Evolutionary conservation across 805 yeast genomes (phyloP).

Genomic region (Yamadazyma takamatsuzukensis): DNA sequence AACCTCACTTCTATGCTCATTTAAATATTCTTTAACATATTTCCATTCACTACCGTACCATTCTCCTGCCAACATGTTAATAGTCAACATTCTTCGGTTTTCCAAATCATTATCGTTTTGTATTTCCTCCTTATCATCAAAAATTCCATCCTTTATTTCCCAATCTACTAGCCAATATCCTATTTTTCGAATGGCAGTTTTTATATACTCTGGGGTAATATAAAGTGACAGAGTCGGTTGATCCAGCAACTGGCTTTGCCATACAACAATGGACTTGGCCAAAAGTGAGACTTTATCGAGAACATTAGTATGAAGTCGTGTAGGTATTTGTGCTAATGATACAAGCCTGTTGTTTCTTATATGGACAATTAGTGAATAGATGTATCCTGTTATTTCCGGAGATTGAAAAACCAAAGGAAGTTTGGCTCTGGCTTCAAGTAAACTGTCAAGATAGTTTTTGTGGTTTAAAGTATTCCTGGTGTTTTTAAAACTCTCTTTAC

Average conservation of each 20-base stretch:
- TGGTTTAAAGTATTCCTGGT: background rate
- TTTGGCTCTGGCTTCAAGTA: background rate
- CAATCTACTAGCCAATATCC: conserved; percentile 45
- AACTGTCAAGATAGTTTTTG: background rate
- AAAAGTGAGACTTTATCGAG: conserved; percentile 27
- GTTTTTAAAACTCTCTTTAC: too few relatives aligned
- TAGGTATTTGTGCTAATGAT: conserved; percentile 33
- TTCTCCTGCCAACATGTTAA: conserved; percentile 36
- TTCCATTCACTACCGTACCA: conserved; percentile 44
- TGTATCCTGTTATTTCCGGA: conserved; percentile 34
- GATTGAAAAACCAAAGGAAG: conserved; percentile 21
- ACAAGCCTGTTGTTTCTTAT: conserved; percentile 36
- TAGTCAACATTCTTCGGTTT: conserved; percentile 19
- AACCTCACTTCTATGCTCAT: conserved; percentile 13
- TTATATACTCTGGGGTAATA: conserved; percentile 37
- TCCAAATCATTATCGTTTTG: conserved; percentile 8
- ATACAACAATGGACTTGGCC: conserved; percentile 22
- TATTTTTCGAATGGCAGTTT: conserved; percentile 34
- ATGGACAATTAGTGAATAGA: conserved; percentile 33
- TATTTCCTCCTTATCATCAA: conserved; percentile 3
- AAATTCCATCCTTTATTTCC: conserved; percentile 17
- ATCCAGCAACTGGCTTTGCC: too few relatives aligned
- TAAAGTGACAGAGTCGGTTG: conserved; percentile 13
- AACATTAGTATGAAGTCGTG: conserved; percentile 31
- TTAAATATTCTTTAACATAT: conserved; percentile 26